A percentile compares a stretch with the other conserved stretches of the same genome.
These are phyloP conservation scores for Dictyostelium citrinum DNA, from an alignment of 78 protist genomes.

Conservation along the genomic window DNA sequence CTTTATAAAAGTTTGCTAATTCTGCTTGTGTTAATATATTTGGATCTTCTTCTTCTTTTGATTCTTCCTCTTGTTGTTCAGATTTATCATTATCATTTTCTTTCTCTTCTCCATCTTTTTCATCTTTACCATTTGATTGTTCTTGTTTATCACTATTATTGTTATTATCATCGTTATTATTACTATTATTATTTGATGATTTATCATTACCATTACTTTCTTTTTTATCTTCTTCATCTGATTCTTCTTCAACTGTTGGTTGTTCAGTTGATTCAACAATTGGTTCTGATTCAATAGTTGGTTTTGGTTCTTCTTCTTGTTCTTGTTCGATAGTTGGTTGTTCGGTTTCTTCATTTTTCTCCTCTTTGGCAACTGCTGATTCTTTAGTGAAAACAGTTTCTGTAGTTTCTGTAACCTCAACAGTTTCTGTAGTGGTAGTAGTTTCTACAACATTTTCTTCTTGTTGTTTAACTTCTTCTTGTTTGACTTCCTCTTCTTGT, in stretches of 20 bases:
- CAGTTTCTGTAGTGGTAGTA: neutral
- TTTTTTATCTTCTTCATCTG: neutral
- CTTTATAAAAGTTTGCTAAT: slow-evolving; percentile 29
- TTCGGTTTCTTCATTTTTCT: too few species aligned
- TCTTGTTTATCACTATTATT: neutral
- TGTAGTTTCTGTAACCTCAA: neutral
- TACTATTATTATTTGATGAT: neutral
- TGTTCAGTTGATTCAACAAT: neutral
- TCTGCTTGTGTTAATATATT: slow-evolving; percentile 27
- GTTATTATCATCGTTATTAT: neutral
- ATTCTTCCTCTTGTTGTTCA: neutral
- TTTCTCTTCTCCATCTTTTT: neutral
- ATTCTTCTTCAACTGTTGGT: slow-evolving; percentile 26
- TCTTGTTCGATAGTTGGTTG: neutral
- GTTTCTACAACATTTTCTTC: neutral
- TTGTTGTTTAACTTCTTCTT: slow-evolving; percentile 6
- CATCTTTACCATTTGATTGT: neutral
- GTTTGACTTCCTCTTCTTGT: neutral
- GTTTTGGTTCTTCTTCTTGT: neutral
- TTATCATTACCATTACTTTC: neutral
- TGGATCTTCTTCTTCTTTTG: slow-evolving; percentile 15
- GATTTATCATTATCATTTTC: slow-evolving; percentile 5
- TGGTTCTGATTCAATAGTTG: neutral
- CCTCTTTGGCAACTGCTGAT: too few species aligned
- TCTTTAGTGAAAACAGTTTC: neutral